Conservation (phyloP, 192 early-diverging fungal species). For the Entophlyctis luteolus region DNA sequence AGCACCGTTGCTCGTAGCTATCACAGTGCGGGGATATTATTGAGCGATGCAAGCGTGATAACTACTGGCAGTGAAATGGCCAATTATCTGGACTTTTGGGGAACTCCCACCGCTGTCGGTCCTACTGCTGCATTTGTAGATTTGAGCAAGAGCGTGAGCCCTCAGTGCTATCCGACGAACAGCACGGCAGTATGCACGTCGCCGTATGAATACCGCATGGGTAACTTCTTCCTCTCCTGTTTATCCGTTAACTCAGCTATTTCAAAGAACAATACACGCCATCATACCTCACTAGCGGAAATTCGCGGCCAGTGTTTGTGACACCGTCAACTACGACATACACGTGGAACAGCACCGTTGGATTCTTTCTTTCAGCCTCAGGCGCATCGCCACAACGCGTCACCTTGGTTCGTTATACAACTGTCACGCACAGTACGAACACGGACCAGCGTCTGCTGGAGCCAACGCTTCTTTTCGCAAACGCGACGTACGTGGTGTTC, state of each 20-base stretch:
- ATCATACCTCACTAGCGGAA: neutral
- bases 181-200: neutral
- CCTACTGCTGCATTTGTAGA: neutral
- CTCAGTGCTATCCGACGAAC: conserved; percentile 6
- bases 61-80: conserved; percentile 38
- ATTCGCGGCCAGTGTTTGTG: neutral
- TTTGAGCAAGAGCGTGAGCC: neutral
- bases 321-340: neutral
- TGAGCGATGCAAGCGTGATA: conserved; percentile 27
- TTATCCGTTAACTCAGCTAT: neutral
- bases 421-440: conserved; percentile 33
- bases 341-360: conserved; percentile 13
- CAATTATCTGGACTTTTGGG: conserved; percentile 37
- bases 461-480: conserved; percentile 14
- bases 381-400: neutral
- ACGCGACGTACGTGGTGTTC: conserved; percentile 17
- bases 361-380: neutral
- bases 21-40: conserved; percentile 34
- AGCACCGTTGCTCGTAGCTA: conserved; percentile 24
- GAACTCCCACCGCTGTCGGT: neutral
- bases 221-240: neutral
- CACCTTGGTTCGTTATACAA: conserved; percentile 28
- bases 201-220: conserved; percentile 12
- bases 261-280: conserved; percentile 6
- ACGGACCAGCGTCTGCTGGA: conserved; percentile 29